A percentile compares a stretch with the other conserved stretches of the same genome.
These are phyloP conservation scores for Lachnellula arida DNA, from an alignment of 2,329 filamentous ascomycete species.

Conservation along the genomic window DNA sequence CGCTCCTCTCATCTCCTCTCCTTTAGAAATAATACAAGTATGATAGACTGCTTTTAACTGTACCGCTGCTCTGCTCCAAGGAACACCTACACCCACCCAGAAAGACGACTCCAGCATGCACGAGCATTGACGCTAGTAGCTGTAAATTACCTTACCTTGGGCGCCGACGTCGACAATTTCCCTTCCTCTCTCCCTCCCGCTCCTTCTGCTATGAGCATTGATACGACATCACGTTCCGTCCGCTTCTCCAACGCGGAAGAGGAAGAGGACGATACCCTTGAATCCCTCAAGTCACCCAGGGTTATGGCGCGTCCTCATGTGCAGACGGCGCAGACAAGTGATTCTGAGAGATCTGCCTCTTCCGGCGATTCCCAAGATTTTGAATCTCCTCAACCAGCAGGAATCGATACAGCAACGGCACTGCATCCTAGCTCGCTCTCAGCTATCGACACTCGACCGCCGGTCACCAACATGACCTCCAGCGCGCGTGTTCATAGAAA, in stretches of 20 bases:
- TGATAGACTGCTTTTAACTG: background rate
- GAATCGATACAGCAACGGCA: slow-evolving; percentile 13
- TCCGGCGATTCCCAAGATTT: slow-evolving; percentile 35
- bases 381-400: slow-evolving; percentile 8
- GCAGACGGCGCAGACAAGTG: slow-evolving; percentile 32
- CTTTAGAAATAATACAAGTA: background rate
- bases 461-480: slow-evolving; percentile 26
- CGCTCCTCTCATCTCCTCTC: no score
- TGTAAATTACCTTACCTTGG: slow-evolving; percentile 3
- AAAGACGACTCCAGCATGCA: no score
- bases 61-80: no score
- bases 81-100: no score
- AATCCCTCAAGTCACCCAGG: slow-evolving; percentile 37
- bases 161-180: background rate
- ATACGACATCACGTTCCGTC: slow-evolving; percentile 51
- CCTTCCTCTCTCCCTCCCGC: background rate
- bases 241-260: slow-evolving; percentile 51
- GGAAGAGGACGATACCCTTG: slow-evolving; percentile 43
- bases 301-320: slow-evolving; percentile 31
- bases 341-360: slow-evolving; percentile 45
- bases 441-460: slow-evolving; percentile 23
- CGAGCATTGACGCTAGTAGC: slow-evolving; percentile 11
- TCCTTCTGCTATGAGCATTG: slow-evolving; percentile 32
- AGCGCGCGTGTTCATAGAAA: slow-evolving; percentile 38
- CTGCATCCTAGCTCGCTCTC: slow-evolving; percentile 20